Evolutionary conservation across 1,139 yeast genomes (phyloP).

Genomic region (Nakaseomyces uthaithaninus): DNA sequence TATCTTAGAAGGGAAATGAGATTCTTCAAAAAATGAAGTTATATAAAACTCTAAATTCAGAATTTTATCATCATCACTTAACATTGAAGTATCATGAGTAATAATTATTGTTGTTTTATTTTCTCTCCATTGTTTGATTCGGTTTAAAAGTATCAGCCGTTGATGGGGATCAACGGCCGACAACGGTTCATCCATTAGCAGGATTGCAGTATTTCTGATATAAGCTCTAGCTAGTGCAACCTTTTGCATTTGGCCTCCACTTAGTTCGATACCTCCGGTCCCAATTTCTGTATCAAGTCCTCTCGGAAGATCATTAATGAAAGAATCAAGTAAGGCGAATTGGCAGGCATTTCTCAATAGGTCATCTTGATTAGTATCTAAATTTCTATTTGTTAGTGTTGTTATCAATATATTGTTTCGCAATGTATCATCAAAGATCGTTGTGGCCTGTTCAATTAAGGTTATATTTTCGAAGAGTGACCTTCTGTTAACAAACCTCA

Average conservation of each 20-base stretch:
- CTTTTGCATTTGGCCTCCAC: slow-evolving; percentile 89
- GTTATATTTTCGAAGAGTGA: slow-evolving; percentile 63
- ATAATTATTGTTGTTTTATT: slow-evolving; percentile 70
- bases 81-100: slow-evolving; percentile 56
- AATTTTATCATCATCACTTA: neutral
- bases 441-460: slow-evolving; percentile 62
- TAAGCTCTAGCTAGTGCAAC: slow-evolving; percentile 77
- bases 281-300: slow-evolving; percentile 51
- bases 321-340: slow-evolving; percentile 43
- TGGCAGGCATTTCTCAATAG: slow-evolving; percentile 41
- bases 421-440: slow-evolving; percentile 56
- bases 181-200: slow-evolving; percentile 77
- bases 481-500: slow-evolving; percentile 37
- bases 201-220: slow-evolving; percentile 59
- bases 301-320: slow-evolving; percentile 41
- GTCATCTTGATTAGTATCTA: neutral
- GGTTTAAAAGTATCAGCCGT: slow-evolving; percentile 39
- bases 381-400: neutral
- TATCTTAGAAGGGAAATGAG: no score
- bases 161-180: slow-evolving; percentile 63
- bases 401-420: slow-evolving; percentile 52
- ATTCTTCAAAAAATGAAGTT: no score
- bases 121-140: slow-evolving; percentile 51
- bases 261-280: slow-evolving; percentile 42
- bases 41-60: neutral